Base-by-base conservation (phyloP, 225 moss, liverwort and hornwort genomes). In the Physcomitrellopsis africana region DNA sequence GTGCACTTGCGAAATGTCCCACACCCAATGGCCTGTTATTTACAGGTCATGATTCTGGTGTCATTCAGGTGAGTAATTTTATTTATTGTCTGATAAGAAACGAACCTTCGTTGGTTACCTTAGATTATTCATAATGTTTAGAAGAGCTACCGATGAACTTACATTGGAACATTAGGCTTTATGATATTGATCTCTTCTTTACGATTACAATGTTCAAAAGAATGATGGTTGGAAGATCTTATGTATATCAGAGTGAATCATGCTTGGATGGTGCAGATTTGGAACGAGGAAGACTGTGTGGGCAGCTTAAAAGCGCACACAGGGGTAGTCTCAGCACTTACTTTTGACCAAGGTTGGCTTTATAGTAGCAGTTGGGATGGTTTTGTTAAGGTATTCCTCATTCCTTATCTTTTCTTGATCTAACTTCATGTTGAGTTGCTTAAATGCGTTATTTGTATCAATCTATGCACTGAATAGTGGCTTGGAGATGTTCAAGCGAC, bases 361-460 rank as follows among this genome's bases (percentile, higher is more conserved):
- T 94, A 92, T 51, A 85, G 92, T 59, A 91, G 89, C 81, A 92
- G 97, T 77, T 94, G 94, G 93, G 97, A 97, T 64, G 73, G 89
- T 63, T 85, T 80, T 65, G 90, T 97, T 29, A 97, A 97, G 91
- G 97, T 80, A 51, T 77, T 52, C 32, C 55, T 62, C 49, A 10
- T 69, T 10, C 43, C 20, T 53, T 46, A 8, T 32, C 43, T 37
- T 49, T 72, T 47, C 51, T 65, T 13, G 42, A 22, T 13, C 14
- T 16, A 46, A 60, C 43, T 44, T 66, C 8, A 29, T 19, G 7
- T n/a, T 27, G 5, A 63, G 11, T 44, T 45, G 70, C 68, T 65
- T 47, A 5, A 14, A n/a, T 37, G 12, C 13, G 18, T 68, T 14
- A 16, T 62, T 22, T 42, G 51, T 68, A 61, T 49, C 52, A 37